Conservation (phyloP, 1,139 yeast species). For the Pichia sp. region DNA sequence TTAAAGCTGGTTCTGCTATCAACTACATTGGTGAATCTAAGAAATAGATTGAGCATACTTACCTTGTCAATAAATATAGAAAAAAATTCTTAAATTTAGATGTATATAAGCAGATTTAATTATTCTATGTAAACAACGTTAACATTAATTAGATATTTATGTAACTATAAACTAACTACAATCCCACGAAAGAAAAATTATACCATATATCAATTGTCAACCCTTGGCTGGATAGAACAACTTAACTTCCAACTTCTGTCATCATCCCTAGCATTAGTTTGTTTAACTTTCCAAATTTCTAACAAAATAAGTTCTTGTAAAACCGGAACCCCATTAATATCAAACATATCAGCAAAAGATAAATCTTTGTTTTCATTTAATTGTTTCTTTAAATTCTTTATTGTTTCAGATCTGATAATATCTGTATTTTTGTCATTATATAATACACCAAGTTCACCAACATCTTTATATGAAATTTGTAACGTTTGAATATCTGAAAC, state of each 20-base stretch:
- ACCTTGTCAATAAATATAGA: not conserved
- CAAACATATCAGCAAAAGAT: constrained; percentile 28
- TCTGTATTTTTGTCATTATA: constrained; percentile 24
- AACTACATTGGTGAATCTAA: constrained; percentile 76
- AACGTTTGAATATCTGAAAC: constrained; percentile 74
- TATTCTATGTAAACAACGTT: no score
- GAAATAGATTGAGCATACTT: no score
- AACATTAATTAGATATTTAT: no score
- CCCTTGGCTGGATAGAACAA: constrained; percentile 40
- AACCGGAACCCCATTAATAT: constrained; percentile 35
- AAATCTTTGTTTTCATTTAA: constrained; percentile 14
- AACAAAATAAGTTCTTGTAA: constrained; percentile 61
- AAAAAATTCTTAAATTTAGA: not conserved
- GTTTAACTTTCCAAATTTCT: constrained; percentile 66
- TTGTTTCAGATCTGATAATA: constrained; percentile 27
- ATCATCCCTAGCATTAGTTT: constrained; percentile 50
- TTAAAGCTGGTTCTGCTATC: constrained; percentile 96
- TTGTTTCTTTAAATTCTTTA: constrained; percentile 23
- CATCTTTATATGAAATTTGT: constrained; percentile 53
- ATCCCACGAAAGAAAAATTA: no score
- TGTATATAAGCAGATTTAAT: no score
- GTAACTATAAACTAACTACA: no score
- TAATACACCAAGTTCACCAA: constrained; percentile 24
- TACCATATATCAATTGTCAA: not conserved
- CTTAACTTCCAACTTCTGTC: constrained; percentile 73